These are phyloP conservation scores for Aeschynomene evenia DNA, from an alignment of 306 rosid genomes.

Conservation along the genomic window DNA sequence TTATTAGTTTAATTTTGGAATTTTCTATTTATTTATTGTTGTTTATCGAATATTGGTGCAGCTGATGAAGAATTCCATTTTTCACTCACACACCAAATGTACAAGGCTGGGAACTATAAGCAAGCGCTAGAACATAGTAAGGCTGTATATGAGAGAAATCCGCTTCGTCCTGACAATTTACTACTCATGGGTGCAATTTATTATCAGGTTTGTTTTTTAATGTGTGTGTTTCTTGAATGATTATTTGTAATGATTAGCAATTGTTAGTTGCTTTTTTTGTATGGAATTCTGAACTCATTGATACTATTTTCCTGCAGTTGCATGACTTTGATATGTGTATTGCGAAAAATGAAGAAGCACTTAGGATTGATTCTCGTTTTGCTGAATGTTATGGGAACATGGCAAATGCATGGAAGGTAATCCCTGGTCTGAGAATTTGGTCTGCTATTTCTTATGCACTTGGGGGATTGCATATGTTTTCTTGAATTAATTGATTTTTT, in stretches of 20 bases:
- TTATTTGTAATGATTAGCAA: not conserved
- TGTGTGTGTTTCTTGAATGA: not conserved
- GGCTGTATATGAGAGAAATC: conserved; percentile 74
- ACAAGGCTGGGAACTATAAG: conserved; percentile 80
- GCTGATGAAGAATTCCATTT: conserved; percentile 89
- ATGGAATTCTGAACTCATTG: not conserved
- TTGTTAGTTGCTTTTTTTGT: not conserved
- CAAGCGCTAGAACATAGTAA: conserved; percentile 88
- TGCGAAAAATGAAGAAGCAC: conserved; percentile 94
- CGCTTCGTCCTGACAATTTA: conserved; percentile 85
- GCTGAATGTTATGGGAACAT: conserved; percentile 98
- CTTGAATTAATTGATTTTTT: conserved; percentile 20
- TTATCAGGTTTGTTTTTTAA: conserved; percentile 66
- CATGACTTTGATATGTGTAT: conserved; percentile 94
- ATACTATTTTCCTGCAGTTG: conserved; percentile 49
- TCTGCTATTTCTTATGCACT: too few species aligned
- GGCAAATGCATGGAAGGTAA: conserved; percentile 99
- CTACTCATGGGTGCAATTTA: conserved; percentile 93
- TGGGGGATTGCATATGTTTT: conserved; percentile 10
- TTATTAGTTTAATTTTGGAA: not conserved
- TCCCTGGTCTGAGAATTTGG: too few species aligned
- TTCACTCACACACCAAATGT: conserved; percentile 87
- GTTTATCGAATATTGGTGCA: too few species aligned
- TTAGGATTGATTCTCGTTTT: conserved; percentile 79
- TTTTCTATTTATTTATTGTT: too few species aligned